These are phyloP conservation scores for Waitea zeae DNA, from an alignment of 1,284 basidiomycete species.

Conservation along the genomic window DNA sequence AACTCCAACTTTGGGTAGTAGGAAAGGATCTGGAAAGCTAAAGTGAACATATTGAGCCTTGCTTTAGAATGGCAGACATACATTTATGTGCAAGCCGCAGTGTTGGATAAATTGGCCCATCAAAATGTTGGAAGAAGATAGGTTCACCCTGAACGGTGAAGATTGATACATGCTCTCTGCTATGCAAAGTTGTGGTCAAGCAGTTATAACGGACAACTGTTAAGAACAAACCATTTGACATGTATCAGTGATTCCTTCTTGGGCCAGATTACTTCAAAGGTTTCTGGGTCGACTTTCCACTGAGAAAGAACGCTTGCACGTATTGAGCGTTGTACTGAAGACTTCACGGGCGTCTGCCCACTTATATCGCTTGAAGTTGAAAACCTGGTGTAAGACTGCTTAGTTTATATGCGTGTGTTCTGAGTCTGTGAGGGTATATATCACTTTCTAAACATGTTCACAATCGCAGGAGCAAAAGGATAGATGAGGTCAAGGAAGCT, in stretches of 20 bases:
- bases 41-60: neutral
- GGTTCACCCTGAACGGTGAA: conserved; percentile 79
- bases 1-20: conserved; percentile 79
- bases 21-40: conserved; percentile 83
- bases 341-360: conserved; percentile 88
- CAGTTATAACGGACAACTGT: conserved; percentile 2
- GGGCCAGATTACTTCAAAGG: conserved; percentile 88
- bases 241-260: conserved; percentile 93
- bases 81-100: conserved; percentile 84
- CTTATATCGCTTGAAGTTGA: conserved; percentile 75
- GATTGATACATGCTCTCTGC: conserved; percentile 91
- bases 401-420: too few relatives aligned
- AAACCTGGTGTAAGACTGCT: conserved; percentile 52
- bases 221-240: conserved; percentile 76
- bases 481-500: too few relatives aligned
- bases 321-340: conserved; percentile 85
- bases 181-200: conserved; percentile 17
- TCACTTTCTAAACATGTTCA: too few relatives aligned
- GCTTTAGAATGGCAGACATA: conserved; percentile 20
- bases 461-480: too few relatives aligned
- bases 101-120: conserved; percentile 85
- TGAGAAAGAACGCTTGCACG: conserved; percentile 69
- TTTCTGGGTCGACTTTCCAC: conserved; percentile 68
- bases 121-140: conserved; percentile 94
- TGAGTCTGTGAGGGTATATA: too few relatives aligned